These are phyloP conservation scores for Dionaea muscipula DNA, from an alignment of 179 eudicot species.

Conservation along the genomic window DNA sequence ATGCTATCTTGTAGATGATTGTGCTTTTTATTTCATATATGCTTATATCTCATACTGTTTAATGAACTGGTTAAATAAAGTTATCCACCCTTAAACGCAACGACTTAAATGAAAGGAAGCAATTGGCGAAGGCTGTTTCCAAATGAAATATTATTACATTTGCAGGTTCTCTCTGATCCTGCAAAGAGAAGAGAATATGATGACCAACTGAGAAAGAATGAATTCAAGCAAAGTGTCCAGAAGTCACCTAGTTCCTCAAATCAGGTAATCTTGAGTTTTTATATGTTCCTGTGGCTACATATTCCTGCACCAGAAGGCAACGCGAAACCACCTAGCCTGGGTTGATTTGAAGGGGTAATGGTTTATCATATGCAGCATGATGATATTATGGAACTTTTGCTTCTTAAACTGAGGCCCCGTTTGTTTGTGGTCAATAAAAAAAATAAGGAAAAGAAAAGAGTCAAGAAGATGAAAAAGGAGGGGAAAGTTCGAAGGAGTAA, in stretches of 20 bases:
- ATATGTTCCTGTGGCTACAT: not conserved
- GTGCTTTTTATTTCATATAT: too few relatives aligned
- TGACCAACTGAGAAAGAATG: constrained; percentile 82
- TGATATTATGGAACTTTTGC: too few relatives aligned
- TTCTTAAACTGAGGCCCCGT: too few relatives aligned
- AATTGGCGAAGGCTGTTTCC: not conserved
- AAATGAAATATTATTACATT: not conserved
- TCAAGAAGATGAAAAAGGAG: too few relatives aligned
- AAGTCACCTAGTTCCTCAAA: constrained; percentile 61
- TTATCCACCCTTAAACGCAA: not conserved
- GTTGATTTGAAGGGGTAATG: too few relatives aligned
- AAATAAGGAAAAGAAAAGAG: too few relatives aligned
- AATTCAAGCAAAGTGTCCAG: constrained; percentile 45
- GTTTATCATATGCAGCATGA: too few relatives aligned
- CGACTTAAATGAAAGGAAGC: not conserved
- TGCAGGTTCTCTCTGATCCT: constrained; percentile 85
- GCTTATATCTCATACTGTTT: not conserved
- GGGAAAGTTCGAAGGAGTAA: too few relatives aligned
- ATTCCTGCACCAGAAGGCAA: too few relatives aligned
- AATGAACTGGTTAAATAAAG: not conserved
- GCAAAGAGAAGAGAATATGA: constrained; percentile 84
- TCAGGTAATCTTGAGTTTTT: constrained; percentile 37
- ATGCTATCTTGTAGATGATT: too few relatives aligned
- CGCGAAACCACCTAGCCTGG: too few relatives aligned
- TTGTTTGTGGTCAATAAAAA: too few relatives aligned